These are phyloP conservation scores for Vishniacozyma victoriae DNA, from an alignment of 768 basidiomycete genomes.

Conservation along the genomic window DNA sequence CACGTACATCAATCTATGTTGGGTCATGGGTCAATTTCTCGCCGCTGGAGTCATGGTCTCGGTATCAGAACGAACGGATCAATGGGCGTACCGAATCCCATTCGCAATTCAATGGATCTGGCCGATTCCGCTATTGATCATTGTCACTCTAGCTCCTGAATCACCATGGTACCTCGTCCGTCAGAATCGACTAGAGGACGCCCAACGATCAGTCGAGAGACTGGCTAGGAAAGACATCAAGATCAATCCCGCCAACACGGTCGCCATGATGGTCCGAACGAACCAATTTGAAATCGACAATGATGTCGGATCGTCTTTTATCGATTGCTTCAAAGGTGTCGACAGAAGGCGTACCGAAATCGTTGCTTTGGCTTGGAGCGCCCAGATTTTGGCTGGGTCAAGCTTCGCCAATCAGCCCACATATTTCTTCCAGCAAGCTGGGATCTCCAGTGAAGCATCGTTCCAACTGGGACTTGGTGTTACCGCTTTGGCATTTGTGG, in stretches of 20 bases:
- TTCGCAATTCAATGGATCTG: conserved; percentile 19
- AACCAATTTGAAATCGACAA: conserved; percentile 7
- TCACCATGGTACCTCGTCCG: conserved; percentile 28
- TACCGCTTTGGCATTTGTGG: conserved; percentile 18
- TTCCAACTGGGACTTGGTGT: conserved; percentile 15
- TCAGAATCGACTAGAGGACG: conserved; percentile 17
- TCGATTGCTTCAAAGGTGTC: conserved; percentile 46
- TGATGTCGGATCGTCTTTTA: conserved; percentile 20
- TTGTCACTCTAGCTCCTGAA: conserved; percentile 19
- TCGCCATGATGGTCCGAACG: conserved; percentile 43
- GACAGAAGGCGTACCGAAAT: conserved; percentile 49
- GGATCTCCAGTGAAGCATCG: conserved; percentile 14
- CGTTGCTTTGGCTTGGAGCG: conserved; percentile 42
- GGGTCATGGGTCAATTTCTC: conserved; percentile 31
- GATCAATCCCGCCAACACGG: conserved; percentile 11
- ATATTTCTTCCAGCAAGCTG: conserved; percentile 26
- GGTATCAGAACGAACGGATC: conserved; percentile 1
- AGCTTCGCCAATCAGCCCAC: neutral
- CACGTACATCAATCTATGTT: conserved; percentile 39
- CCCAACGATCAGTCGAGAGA: conserved; percentile 1
- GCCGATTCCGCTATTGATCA: conserved; percentile 10
- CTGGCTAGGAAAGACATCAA: neutral
- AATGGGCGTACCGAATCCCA: conserved; percentile 15
- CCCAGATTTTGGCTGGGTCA: conserved; percentile 16
- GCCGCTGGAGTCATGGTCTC: conserved; percentile 18